Conservation (phyloP, 2,329 filamentous ascomycete genomes). For the Arthrobotrys pseudoclavata region DNA sequence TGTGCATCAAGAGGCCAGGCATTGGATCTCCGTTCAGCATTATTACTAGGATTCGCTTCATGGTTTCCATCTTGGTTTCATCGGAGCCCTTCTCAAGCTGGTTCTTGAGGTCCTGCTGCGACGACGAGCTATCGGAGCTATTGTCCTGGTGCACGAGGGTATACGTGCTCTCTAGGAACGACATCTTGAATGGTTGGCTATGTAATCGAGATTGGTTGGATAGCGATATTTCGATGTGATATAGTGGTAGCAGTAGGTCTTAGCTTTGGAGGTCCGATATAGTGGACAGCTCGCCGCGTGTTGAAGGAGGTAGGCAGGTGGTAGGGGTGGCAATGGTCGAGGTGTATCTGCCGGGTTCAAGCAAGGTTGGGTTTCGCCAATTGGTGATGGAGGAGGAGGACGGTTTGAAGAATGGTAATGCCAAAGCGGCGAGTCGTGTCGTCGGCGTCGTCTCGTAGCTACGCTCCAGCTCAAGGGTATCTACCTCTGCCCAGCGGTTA, state of each 20-base stretch:
- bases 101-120: conserved; percentile 87
- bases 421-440: conserved; percentile 26
- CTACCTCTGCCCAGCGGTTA: conserved; percentile 12
- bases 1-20: conserved; percentile 97
- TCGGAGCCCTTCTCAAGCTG: conserved; percentile 95
- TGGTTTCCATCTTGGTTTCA: conserved; percentile 92
- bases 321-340: conserved; percentile 1
- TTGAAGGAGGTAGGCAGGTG: conserved; percentile 13
- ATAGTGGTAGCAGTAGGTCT: conserved; percentile 5
- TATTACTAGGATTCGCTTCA: conserved; percentile 94
- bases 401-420: conserved; percentile 14
- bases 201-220: conserved; percentile 32
- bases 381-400: conserved; percentile 15
- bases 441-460: conserved; percentile 33
- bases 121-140: conserved; percentile 86
- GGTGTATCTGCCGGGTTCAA: not conserved
- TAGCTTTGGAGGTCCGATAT: conserved; percentile 20
- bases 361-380: conserved; percentile 10
- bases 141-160: conserved; percentile 98
- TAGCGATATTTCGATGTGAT: conserved; percentile 22
- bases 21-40: conserved; percentile 99
- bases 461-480: not conserved
- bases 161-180: conserved; percentile 94
- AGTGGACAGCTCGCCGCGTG: conserved; percentile 26
- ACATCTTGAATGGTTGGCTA: conserved; percentile 76